A percentile compares a stretch with the other conserved stretches of the same genome.
Conservation (phyloP, 2,329 filamentous ascomycete species). For the Cytospora piceicola region DNA sequence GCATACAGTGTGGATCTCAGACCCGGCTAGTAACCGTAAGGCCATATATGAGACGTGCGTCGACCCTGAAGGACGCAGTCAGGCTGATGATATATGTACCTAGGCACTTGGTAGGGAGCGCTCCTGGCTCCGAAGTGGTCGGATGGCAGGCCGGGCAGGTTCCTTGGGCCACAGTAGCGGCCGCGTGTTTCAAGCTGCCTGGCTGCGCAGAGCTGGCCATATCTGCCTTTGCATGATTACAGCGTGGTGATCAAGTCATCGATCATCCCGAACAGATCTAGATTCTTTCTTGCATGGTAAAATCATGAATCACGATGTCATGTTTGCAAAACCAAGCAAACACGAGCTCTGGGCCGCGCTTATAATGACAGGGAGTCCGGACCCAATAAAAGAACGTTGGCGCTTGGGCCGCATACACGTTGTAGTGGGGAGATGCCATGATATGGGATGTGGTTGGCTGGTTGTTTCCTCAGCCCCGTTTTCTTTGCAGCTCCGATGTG, state of each 20-base stretch:
- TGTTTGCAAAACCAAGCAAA: neutral
- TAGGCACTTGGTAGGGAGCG: neutral
- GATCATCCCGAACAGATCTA: neutral
- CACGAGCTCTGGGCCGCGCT: neutral
- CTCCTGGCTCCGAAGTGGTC: neutral
- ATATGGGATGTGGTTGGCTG: neutral
- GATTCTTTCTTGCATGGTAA: neutral
- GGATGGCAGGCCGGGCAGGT: neutral
- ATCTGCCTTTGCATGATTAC: neutral
- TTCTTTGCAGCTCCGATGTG: neutral
- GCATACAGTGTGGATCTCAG: neutral
- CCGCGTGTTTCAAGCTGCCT: constrained; percentile 19
- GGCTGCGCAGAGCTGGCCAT: neutral
- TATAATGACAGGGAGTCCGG: neutral
- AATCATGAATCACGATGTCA: neutral
- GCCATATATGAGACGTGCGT: neutral
- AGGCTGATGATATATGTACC: too few relatives aligned
- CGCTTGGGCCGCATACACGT: neutral
- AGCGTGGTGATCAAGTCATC: too few relatives aligned
- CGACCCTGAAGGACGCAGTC: too few relatives aligned
- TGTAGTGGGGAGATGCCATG: neutral
- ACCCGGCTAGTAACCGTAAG: neutral
- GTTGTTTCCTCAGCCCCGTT: neutral
- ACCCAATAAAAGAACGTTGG: neutral
- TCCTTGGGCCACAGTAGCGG: neutral